phyloP scores from a whole-genome alignment of 1,139 yeast species.

The Saccharomyces hybrid region DNA sequence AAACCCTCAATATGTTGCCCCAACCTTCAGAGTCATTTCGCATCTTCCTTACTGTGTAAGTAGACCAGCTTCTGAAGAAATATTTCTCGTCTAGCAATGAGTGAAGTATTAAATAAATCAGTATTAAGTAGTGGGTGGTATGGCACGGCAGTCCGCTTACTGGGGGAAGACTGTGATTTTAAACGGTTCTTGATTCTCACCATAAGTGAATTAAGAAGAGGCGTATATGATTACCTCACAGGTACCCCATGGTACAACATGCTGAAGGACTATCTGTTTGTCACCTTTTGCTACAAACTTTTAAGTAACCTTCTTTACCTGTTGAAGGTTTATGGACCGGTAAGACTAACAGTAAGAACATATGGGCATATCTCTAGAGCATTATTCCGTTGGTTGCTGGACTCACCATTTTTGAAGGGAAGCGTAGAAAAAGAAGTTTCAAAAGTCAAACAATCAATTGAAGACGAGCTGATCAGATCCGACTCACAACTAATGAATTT shows the following conservation, averaged over 20 bases:
- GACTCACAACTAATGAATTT: conserved; percentile 44
- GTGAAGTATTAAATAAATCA: neutral
- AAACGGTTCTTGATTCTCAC: neutral
- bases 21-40: neutral
- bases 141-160: neutral
- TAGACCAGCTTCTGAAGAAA: neutral
- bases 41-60: neutral
- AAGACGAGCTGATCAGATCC: conserved; percentile 47
- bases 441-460: conserved; percentile 43
- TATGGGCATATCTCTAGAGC: conserved; percentile 17
- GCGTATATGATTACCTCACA: conserved; percentile 5
- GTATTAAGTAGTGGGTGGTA: neutral
- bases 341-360: conserved; percentile 26
- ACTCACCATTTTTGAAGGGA: conserved; percentile 47
- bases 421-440: conserved; percentile 57
- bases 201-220: neutral
- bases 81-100: neutral
- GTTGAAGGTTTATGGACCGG: conserved; percentile 38
- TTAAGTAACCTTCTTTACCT: conserved; percentile 6
- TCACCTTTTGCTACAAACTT: conserved; percentile 12
- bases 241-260: conserved; percentile 16
- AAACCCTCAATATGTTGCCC: neutral
- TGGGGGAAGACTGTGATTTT: neutral
- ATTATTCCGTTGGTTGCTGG: conserved; percentile 36
- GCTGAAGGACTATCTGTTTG: conserved; percentile 17